Conservation (phyloP, 2,329 filamentous ascomycete species). For the Botrytis cinerea region DNA sequence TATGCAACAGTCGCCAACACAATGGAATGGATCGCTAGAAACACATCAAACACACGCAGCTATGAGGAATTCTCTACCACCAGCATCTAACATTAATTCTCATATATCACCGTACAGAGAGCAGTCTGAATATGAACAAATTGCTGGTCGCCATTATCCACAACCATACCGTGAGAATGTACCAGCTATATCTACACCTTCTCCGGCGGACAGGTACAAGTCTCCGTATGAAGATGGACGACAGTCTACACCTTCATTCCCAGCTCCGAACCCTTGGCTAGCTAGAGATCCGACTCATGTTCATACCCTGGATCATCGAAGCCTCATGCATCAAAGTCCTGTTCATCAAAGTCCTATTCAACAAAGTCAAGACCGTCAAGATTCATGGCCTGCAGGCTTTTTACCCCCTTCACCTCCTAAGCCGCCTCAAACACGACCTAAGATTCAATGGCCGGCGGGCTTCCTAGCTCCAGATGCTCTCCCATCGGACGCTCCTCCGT, state of each 20-base stretch:
- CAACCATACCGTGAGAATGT: too few species aligned
- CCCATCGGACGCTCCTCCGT: background rate
- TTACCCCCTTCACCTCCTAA: background rate
- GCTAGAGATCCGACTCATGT: background rate
- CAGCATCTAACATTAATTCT: background rate
- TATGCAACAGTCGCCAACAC: background rate
- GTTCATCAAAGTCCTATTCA: background rate
- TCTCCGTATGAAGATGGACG: background rate
- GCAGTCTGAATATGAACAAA: background rate
- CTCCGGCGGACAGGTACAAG: background rate
- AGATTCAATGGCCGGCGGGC: conserved; percentile 14
- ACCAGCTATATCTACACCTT: background rate
- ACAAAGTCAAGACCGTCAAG: background rate
- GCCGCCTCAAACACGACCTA: background rate
- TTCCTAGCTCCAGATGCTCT: conserved; percentile 8
- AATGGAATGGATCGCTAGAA: background rate
- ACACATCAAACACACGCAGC: background rate
- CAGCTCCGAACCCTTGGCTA: background rate
- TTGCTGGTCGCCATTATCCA: background rate
- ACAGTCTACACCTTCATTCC: background rate
- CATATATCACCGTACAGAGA: background rate
- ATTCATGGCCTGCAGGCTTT: conserved; percentile 22
- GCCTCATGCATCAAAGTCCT: background rate
- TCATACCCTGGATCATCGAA: background rate
- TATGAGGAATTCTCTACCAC: background rate